Conservation (phyloP, 768 basidiomycete genomes). For the Amanita subjunquillea region DNA sequence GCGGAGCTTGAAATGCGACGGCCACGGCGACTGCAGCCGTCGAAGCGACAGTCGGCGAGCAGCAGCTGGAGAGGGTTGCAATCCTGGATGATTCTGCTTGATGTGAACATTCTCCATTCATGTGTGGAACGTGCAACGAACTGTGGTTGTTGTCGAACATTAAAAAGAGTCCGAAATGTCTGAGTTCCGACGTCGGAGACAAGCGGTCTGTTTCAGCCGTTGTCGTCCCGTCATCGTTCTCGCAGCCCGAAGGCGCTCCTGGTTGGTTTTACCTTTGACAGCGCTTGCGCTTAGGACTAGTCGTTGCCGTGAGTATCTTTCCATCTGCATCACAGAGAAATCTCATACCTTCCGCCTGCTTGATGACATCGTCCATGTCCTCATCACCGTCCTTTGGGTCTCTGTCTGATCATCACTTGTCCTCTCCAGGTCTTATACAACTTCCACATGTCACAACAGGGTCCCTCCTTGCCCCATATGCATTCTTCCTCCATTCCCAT, state of each 20-base stretch:
- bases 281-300: no score
- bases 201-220: neutral
- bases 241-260: no score
- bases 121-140: no score
- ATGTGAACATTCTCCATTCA: no score
- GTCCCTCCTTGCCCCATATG: constrained; percentile 31
- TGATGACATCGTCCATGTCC: constrained; percentile 17
- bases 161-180: neutral
- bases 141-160: neutral
- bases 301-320: constrained; percentile 13
- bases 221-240: neutral
- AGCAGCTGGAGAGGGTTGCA: no score
- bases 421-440: constrained; percentile 19
- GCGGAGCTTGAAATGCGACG: neutral
- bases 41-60: neutral
- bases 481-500: constrained; percentile 57
- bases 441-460: constrained; percentile 27
- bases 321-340: neutral
- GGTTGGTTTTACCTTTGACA: no score
- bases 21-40: neutral
- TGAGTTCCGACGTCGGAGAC: neutral
- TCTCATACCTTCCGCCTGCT: no score
- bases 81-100: no score
- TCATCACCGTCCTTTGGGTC: constrained; percentile 19
- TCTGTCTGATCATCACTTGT: constrained; percentile 17